Conservation (phyloP, 2,329 filamentous ascomycete species). For the Ophiostoma quercus region DNA sequence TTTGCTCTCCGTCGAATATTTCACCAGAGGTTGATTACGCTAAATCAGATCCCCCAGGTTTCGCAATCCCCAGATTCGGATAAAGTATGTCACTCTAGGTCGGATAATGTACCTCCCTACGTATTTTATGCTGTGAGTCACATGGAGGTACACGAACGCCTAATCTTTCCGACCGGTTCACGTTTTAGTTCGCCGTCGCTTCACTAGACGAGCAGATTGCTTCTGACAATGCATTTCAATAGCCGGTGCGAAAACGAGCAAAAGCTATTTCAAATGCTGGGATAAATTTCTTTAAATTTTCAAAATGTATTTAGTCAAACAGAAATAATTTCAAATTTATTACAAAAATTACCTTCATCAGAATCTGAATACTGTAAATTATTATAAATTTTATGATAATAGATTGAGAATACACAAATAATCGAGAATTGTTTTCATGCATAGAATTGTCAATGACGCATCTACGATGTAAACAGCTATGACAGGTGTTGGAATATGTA, state of each 20-base stretch:
- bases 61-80: conserved; percentile 2
- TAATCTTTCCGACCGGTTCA: neutral
- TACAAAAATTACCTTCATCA: too few species aligned
- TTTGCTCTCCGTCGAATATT: neutral
- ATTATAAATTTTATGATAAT: too few species aligned
- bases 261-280: neutral
- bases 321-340: too few species aligned
- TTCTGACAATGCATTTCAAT: neutral
- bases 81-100: neutral
- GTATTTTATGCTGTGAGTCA: neutral
- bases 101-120: neutral
- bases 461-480: too few species aligned
- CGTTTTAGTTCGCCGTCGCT: neutral
- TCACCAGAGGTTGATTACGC: neutral
- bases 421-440: too few species aligned
- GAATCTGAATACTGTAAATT: too few species aligned
- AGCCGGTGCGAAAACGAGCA: neutral
- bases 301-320: too few species aligned
- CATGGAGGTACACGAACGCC: neutral
- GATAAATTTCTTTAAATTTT: neutral
- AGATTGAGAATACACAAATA: too few species aligned
- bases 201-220: neutral
- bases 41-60: conserved; percentile 15
- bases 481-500: neutral
- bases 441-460: too few species aligned